Evolutionary conservation across 306 rosid genomes (phyloP).

Genomic region (Rosa persica): DNA sequence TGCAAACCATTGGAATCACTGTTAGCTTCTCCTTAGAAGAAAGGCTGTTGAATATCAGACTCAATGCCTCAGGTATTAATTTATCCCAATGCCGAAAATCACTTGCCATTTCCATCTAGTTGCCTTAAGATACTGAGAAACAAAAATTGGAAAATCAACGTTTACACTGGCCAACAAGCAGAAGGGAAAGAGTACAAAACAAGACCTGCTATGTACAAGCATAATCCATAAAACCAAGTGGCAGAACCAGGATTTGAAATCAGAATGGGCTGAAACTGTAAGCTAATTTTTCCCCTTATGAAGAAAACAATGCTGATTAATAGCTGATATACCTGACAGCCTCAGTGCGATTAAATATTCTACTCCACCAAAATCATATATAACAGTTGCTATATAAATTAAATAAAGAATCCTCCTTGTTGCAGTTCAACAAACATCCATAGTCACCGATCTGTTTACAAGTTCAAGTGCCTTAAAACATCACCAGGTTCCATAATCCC

Average conservation of each 20-base stretch:
- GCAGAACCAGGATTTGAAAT: no score
- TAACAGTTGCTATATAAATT: no score
- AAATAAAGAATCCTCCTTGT: no score
- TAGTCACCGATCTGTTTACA: no score
- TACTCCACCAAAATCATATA: no score
- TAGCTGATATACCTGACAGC: no score
- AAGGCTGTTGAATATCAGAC: slow-evolving; percentile 71
- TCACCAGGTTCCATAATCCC: neutral
- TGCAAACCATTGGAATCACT: slow-evolving; percentile 82
- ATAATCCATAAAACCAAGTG: neutral
- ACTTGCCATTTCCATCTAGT: slow-evolving; percentile 59
- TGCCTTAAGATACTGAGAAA: slow-evolving; percentile 7
- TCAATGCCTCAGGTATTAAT: slow-evolving; percentile 80
- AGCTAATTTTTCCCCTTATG: no score
- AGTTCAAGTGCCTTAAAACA: no score
- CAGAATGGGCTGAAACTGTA: neutral
- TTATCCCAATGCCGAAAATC: slow-evolving; percentile 82
- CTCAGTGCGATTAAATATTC: no score
- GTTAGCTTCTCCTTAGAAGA: slow-evolving; percentile 68
- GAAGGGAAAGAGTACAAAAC: neutral
- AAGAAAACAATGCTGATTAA: no score
- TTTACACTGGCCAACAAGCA: neutral
- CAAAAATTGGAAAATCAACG: neutral
- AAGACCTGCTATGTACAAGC: neutral
- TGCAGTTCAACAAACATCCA: no score